Conservation (phyloP, 1,284 basidiomycete genomes). For the Puccinia hordei region DNA sequence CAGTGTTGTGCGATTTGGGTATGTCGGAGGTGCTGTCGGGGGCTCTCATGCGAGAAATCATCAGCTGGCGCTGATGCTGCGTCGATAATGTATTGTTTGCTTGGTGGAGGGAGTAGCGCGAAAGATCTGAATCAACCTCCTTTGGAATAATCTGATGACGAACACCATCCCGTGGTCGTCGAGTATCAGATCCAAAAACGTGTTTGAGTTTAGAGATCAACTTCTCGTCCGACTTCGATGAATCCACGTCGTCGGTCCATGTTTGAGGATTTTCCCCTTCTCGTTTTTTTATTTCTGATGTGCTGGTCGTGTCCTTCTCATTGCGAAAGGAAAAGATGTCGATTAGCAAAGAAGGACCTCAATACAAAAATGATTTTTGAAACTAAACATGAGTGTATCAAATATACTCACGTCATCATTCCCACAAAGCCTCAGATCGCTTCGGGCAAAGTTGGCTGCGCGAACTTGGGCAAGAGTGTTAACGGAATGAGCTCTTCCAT, state of each 20-base stretch:
- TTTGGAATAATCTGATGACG: conserved; percentile 8
- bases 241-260: neutral
- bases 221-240: neutral
- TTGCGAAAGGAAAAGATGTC: neutral
- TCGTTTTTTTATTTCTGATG: neutral
- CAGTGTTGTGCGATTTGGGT: neutral
- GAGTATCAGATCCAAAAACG: conserved; percentile 18
- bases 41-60: conserved; percentile 20
- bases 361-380: neutral
- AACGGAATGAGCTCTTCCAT: conserved; percentile 16
- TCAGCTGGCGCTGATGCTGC: conserved; percentile 6
- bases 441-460: conserved; percentile 27
- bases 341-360: neutral
- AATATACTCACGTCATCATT: conserved; percentile 22
- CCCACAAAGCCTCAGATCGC: conserved; percentile 35
- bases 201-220: conserved; percentile 19
- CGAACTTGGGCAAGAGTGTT: conserved; percentile 28
- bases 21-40: conserved; percentile 2
- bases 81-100: neutral
- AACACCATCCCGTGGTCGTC: conserved; percentile 5
- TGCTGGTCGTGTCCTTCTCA: neutral
- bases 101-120: conserved; percentile 20
- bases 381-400: neutral
- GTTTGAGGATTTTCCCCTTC: neutral
- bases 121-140: conserved; percentile 6